A percentile compares a stretch with the other conserved stretches of the same genome.
Conservation (phyloP, 2,329 filamentous ascomycete genomes). For the Diaporthe aspalathi region DNA sequence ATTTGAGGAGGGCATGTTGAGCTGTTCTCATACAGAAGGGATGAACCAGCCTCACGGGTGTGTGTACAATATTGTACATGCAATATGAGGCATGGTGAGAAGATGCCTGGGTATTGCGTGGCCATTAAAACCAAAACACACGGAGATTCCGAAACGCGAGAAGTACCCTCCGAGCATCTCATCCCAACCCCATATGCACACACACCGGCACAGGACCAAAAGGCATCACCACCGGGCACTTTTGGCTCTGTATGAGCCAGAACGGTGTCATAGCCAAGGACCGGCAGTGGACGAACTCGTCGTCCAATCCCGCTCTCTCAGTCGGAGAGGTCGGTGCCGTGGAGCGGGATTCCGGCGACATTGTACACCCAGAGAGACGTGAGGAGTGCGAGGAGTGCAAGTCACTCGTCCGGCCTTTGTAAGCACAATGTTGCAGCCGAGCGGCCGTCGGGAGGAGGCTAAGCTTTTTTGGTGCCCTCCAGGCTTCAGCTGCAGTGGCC, state of each 20-base stretch:
- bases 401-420: constrained; percentile 22
- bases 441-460: not conserved
- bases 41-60: not conserved
- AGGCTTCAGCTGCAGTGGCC: too few relatives aligned
- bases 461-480: too few relatives aligned
- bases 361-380: not conserved
- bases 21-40: not conserved
- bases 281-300: not conserved
- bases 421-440: not conserved
- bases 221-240: not conserved
- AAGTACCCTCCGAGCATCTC: constrained; percentile 2
- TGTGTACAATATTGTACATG: not conserved
- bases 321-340: not conserved
- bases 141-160: constrained; percentile 5
- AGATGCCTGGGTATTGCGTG: not conserved
- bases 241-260: not conserved
- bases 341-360: constrained; percentile 5
- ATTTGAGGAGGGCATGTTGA: not conserved
- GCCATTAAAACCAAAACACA: constrained; percentile 12
- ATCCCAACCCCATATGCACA: not conserved
- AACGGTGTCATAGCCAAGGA: not conserved
- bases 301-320: not conserved
- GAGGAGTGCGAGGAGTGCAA: not conserved
- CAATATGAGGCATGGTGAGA: constrained; percentile 7
- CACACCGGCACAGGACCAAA: not conserved